Conservation (phyloP, 176 grass and related monocot species). For the Triticum turgidum region DNA sequence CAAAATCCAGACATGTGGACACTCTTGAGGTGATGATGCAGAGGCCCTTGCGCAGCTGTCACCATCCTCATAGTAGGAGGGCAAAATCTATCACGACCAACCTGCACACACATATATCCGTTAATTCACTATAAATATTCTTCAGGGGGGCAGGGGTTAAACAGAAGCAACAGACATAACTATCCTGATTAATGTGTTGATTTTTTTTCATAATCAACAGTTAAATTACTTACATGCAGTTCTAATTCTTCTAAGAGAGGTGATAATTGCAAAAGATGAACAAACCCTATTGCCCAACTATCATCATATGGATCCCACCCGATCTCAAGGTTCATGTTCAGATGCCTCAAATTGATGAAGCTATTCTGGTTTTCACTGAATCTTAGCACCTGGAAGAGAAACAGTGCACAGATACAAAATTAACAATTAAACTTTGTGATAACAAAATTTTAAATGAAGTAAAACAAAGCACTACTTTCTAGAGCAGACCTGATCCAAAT, state of each 20-base stretch:
- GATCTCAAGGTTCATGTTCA: background rate
- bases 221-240: background rate
- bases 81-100: background rate
- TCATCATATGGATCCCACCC: background rate
- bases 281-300: background rate
- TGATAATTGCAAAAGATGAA: background rate
- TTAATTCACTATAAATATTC: background rate
- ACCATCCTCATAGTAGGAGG: background rate
- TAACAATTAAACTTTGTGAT: background rate
- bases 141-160: background rate
- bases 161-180: background rate
- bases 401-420: background rate
- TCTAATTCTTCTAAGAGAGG: background rate
- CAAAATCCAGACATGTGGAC: background rate
- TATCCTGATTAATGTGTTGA: background rate
- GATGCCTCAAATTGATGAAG: background rate
- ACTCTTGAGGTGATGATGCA: background rate
- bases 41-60: background rate
- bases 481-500: background rate
- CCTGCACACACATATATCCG: background rate
- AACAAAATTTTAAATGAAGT: background rate
- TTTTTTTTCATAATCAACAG: background rate
- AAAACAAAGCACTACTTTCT: background rate
- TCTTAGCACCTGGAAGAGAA: background rate
- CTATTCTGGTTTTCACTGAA: background rate